Conservation (phyloP, 768 basidiomycete species). For the Cytidiella melzeri region DNA sequence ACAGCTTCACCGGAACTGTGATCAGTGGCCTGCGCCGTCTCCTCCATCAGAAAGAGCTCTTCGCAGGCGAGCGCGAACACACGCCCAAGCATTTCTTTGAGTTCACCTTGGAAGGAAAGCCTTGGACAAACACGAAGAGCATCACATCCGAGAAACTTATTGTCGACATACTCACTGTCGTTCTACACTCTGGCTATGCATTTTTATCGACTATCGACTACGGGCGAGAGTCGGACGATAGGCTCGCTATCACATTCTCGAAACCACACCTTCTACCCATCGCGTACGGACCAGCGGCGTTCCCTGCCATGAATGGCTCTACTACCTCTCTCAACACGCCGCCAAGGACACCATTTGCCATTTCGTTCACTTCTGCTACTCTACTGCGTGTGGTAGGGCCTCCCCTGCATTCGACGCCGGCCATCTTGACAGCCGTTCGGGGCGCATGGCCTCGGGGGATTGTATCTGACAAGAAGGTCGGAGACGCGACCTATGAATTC, state of each 20-base stretch:
- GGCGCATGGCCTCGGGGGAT: constrained; percentile 77
- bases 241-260: constrained; percentile 65
- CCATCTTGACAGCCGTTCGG: constrained; percentile 74
- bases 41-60: constrained; percentile 41
- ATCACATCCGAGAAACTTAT: constrained; percentile 61
- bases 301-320: constrained; percentile 33
- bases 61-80: constrained; percentile 50
- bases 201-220: constrained; percentile 71
- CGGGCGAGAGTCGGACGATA: constrained; percentile 70
- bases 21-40: constrained; percentile 48
- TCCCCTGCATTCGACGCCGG: constrained; percentile 71
- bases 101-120: constrained; percentile 61
- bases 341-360: constrained; percentile 45
- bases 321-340: constrained; percentile 19
- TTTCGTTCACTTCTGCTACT: constrained; percentile 66
- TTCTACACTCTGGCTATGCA: constrained; percentile 57
- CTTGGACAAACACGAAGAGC: constrained; percentile 68
- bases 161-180: constrained; percentile 55
- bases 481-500: constrained; percentile 68
- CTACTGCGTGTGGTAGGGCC: constrained; percentile 69
- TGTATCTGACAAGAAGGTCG: constrained; percentile 70
- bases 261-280: constrained; percentile 31
- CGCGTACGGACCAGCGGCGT: constrained; percentile 18
- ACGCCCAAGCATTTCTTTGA: constrained; percentile 53
- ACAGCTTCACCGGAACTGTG: constrained; percentile 55